A percentile compares a stretch with the other conserved stretches of the same genome.
Evolutionary conservation across 352 stramenopile genomes (phyloP).

Genomic region (Phytophthora tubulina): DNA sequence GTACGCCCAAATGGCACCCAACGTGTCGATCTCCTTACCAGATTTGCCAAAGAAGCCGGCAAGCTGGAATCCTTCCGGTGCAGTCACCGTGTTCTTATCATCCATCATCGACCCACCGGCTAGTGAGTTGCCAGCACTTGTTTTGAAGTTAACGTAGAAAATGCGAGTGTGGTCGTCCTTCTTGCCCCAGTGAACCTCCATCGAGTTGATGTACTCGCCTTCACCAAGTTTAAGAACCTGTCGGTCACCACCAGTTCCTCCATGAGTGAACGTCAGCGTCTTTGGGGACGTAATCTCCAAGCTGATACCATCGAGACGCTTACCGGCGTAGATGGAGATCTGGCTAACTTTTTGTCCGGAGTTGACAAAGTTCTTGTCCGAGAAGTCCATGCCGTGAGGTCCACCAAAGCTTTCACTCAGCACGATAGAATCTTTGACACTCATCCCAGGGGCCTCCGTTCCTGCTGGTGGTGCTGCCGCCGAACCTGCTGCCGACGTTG

Average conservation of each 20-base stretch:
- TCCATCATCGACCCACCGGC: constrained; percentile 30
- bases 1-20: constrained; percentile 35
- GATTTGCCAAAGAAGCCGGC: constrained; percentile 27
- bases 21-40: constrained; percentile 28
- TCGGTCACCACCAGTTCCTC: constrained; percentile 27
- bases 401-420: constrained; percentile 37
- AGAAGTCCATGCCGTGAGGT: constrained; percentile 36
- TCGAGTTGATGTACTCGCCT: constrained; percentile 37
- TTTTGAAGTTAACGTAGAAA: constrained; percentile 39
- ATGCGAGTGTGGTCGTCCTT: constrained; percentile 30
- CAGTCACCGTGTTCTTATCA: constrained; percentile 26
- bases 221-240: constrained; percentile 22
- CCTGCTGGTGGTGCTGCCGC: constrained; percentile 6
- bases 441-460: constrained; percentile 23
- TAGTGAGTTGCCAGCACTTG: constrained; percentile 32
- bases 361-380: constrained; percentile 37
- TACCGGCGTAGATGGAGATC: constrained; percentile 28
- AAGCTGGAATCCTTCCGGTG: constrained; percentile 37
- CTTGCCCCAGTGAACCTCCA: constrained; percentile 43
- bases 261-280: constrained; percentile 27
- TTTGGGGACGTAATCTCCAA: constrained; percentile 29
- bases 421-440: constrained; percentile 31
- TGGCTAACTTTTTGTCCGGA: constrained; percentile 36
- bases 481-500: constrained; percentile 4
- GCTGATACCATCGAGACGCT: constrained; percentile 35